Conservation (phyloP, 305 asterid species). For the Solanum aculeatissimum region DNA sequence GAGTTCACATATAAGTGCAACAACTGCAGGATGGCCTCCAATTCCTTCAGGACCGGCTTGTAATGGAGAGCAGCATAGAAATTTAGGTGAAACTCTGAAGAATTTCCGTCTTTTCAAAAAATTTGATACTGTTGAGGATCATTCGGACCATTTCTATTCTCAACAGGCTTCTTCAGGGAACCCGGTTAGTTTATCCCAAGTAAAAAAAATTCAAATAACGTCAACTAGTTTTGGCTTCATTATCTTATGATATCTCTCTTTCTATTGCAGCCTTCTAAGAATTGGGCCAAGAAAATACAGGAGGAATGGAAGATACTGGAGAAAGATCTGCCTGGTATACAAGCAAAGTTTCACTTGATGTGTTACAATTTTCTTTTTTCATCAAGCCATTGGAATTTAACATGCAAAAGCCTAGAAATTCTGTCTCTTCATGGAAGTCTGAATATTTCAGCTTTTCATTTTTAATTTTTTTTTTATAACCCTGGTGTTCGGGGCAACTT, state of each 20-base stretch:
- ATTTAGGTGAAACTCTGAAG: constrained; percentile 30
- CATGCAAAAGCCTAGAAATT: background rate
- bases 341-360: background rate
- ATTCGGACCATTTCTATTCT: constrained; percentile 51
- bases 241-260: constrained; percentile 3
- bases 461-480: too few relatives aligned
- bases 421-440: background rate
- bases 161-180: constrained; percentile 1
- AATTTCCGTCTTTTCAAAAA: constrained; percentile 41
- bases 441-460: background rate
- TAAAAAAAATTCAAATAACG: background rate
- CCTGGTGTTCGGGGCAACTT: too few relatives aligned
- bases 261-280: constrained; percentile 45
- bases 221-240: background rate
- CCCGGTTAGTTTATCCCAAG: background rate
- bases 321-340: constrained; percentile 76
- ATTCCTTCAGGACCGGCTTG: constrained; percentile 2
- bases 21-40: constrained; percentile 19
- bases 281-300: constrained; percentile 87
- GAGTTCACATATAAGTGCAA: constrained; percentile 10
- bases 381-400: background rate
- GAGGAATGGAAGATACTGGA: constrained; percentile 92
- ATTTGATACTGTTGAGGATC: constrained; percentile 71
- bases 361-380: background rate
- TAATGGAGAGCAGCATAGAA: constrained; percentile 11